Base-by-base conservation (phyloP, 2,329 filamentous ascomycete species). In the Cadophora sp. region DNA sequence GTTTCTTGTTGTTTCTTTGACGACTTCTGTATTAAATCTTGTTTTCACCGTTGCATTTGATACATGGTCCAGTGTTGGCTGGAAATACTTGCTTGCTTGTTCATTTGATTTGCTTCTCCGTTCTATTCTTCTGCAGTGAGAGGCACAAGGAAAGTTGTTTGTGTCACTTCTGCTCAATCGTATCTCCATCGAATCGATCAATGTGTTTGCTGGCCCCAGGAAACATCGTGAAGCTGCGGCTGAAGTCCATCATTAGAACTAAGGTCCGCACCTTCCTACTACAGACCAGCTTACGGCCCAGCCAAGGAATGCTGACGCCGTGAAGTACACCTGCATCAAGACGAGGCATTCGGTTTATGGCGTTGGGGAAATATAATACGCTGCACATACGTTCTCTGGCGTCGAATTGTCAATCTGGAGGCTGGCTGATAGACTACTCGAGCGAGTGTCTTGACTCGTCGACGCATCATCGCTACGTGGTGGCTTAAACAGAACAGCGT, bases 301-400 rank as follows among this genome's bases (percentile, higher is more conserved):
- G 55, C 55, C 55, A 59, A 59, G 55, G 31, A 59, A 59, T 59
- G 55, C 55, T 59, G 55, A 59, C 31, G 31, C 8, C 34, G 31
- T 59, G 1, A 14, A 6, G 5, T 24, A 27, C 11, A 29, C 31
- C n/a, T 16, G 53, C 55, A 31, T 55, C 51, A n/a, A 19, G 14
- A 31, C 11, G 14, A 55, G 31, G 26, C 31, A 9, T 27, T 55
- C 51, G 14, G 22, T 9, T 22, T n/a, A 12, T 29, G 51, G 14
- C 24, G n/a, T 55, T n/a, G 14, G n/a, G 14, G 27, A n/a, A 14
- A 14, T 29, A 31, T n/a, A 8, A 31, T 31, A 55, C 51, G 51
- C 51, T 29, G 26, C 26, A 31, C n/a, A 31, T 31, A 55, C 16
- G 6, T 55, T 27, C n/a, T 3, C 51, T 55, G 27, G 6, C 26